Conservation (phyloP, 495 filamentous ascomycete genomes). For the Pyrenula aspistea region DNA sequence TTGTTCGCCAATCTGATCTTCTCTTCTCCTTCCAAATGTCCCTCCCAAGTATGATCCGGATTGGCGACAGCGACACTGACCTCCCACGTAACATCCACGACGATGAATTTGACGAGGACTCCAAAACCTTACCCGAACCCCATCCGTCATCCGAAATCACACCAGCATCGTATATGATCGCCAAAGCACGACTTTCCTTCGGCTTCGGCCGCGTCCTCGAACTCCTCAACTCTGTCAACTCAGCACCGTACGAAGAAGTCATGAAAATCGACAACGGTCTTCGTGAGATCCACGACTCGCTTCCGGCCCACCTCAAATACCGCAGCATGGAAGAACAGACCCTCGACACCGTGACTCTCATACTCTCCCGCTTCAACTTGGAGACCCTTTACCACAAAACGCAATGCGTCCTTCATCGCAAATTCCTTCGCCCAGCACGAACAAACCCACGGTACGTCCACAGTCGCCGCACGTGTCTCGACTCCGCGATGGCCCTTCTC, state of each 20-base stretch:
- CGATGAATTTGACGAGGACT: conserved; percentile 79
- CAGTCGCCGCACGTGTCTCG: conserved; percentile 75
- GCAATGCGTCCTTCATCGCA: conserved; percentile 77
- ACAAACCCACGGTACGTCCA: conserved; percentile 71
- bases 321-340: conserved; percentile 66
- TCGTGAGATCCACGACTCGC: conserved; percentile 53
- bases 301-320: conserved; percentile 70
- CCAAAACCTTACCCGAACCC: conserved; percentile 61
- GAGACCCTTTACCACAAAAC: conserved; percentile 85
- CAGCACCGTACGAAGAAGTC: conserved; percentile 67
- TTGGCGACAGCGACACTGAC: conserved; percentile 71
- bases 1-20: conserved; percentile 70
- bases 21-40: conserved; percentile 87
- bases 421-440: conserved; percentile 67
- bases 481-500: conserved; percentile 72
- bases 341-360: conserved; percentile 62
- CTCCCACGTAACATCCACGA: conserved; percentile 87
- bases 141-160: conserved; percentile 69
- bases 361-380: conserved; percentile 78
- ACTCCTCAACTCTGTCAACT: conserved; percentile 26
- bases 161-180: conserved; percentile 78
- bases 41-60: conserved; percentile 77
- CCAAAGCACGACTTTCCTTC: conserved; percentile 55
- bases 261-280: conserved; percentile 70
- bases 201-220: conserved; percentile 51